A percentile compares a stretch with the other conserved stretches of the same genome.
phyloP scores from a whole-genome alignment of 768 basidiomycete species.

The Polyporus arcularius region DNA sequence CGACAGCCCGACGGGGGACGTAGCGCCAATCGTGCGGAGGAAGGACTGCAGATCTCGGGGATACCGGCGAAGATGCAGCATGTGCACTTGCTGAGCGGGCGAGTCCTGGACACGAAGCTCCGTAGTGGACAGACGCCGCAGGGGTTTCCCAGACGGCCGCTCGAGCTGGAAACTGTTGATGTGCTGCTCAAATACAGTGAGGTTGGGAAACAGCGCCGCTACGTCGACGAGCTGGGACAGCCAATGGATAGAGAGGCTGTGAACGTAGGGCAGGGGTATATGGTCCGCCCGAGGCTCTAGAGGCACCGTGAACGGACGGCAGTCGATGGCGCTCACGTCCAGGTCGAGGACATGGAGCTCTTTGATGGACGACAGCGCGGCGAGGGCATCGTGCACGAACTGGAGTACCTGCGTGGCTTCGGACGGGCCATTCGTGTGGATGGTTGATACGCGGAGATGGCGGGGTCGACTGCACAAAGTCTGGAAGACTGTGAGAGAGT shows the following conservation, averaged over 20 bases:
- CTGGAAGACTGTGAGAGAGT: conserved; percentile 2
- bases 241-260: conserved; percentile 10
- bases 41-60: conserved; percentile 7
- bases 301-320: not conserved
- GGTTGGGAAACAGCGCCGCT: conserved; percentile 6
- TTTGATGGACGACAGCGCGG: not conserved
- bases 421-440: not conserved
- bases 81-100: conserved; percentile 1
- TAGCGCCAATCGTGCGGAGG: conserved; percentile 7
- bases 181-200: conserved; percentile 7
- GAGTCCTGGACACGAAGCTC: conserved; percentile 4
- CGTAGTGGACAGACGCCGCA: conserved; percentile 9
- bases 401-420: conserved; percentile 1
- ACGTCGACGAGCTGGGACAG: conserved; percentile 4
- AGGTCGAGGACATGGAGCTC: conserved; percentile 8
- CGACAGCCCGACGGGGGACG: conserved; percentile 12
- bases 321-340: conserved; percentile 5
- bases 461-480: conserved; percentile 2
- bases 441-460: not conserved
- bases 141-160: not conserved
- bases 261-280: conserved; percentile 1
- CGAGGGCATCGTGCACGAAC: not conserved
- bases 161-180: conserved; percentile 6
- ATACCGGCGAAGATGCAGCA: conserved; percentile 12
- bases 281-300: not conserved